Conservation (phyloP, 78 protist genomes). For the Dictyostelium firmibasis region DNA sequence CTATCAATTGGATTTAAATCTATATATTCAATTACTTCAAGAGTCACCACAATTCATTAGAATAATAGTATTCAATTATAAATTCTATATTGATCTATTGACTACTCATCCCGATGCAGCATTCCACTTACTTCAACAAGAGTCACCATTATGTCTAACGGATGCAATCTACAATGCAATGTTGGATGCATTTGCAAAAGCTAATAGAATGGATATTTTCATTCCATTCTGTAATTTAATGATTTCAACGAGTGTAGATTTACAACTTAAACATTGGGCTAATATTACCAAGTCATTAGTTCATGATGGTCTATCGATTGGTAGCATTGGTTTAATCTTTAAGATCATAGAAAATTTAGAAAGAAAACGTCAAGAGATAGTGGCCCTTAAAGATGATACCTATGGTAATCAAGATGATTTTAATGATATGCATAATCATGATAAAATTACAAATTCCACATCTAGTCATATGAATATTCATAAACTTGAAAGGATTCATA, state of each 20-base stretch:
- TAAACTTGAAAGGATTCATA: no score
- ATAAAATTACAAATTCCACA: no score
- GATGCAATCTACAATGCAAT: not conserved
- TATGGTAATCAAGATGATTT: not conserved
- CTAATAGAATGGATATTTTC: not conserved
- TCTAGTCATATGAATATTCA: no score
- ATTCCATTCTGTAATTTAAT: not conserved
- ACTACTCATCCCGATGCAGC: not conserved
- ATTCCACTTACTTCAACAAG: not conserved
- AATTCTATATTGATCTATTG: not conserved
- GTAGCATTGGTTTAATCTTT: not conserved
- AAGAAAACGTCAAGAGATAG: not conserved
- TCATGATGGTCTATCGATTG: not conserved
- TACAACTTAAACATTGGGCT: not conserved
- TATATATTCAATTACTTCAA: not conserved
- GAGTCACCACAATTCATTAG: constrained; percentile 1
- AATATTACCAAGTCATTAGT: not conserved
- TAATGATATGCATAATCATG: no score
- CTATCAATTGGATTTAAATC: no score
- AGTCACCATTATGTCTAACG: not conserved
- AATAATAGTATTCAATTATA: not conserved
- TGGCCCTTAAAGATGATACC: not conserved
- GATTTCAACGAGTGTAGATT: not conserved
- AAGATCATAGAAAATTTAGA: not conserved
- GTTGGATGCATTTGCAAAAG: not conserved